phyloP scores from a whole-genome alignment of 176 grass and related monocot species.

The Elaeis guineensis region DNA sequence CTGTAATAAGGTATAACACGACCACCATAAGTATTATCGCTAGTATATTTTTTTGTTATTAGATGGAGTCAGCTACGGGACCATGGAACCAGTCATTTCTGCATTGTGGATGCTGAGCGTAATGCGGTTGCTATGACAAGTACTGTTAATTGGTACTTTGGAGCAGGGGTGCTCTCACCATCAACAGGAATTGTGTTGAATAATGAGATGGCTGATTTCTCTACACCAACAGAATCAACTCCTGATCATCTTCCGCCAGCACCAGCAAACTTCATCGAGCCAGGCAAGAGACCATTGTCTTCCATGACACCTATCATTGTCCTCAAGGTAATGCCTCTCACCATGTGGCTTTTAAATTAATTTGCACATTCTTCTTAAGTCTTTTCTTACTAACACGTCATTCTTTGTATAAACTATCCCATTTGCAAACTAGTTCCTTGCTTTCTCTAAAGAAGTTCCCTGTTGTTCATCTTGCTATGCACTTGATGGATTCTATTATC shows the following conservation, averaged over 20 bases:
- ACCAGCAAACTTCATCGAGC: conserved; percentile 79
- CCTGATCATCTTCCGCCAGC: conserved; percentile 65
- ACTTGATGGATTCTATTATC: too few species aligned
- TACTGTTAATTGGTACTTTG: conserved; percentile 63
- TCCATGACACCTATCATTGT: conserved; percentile 80
- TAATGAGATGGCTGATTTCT: conserved; percentile 98
- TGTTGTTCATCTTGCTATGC: too few species aligned
- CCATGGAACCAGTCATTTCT: conserved; percentile 71
- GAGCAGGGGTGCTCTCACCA: conserved; percentile 52
- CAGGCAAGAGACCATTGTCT: conserved; percentile 54
- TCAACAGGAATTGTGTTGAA: conserved; percentile 86
- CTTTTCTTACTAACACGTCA: too few species aligned
- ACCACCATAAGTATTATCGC: too few species aligned
- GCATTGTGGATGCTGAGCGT: conserved; percentile 72
- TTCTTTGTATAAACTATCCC: too few species aligned
- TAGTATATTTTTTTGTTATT: conserved; percentile 1
- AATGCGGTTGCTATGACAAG: conserved; percentile 79
- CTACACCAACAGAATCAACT: conserved; percentile 32
- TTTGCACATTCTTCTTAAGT: too few species aligned
- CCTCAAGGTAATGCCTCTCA: conserved; percentile 32
- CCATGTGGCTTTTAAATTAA: too few species aligned
- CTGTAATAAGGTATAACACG: too few species aligned
- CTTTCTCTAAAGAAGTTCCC: too few species aligned
- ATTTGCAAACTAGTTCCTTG: too few species aligned
- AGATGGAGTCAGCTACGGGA: conserved; percentile 77